Base-by-base conservation (phyloP, 306 rosid species). In the Gastrolobium bilobum region DNA sequence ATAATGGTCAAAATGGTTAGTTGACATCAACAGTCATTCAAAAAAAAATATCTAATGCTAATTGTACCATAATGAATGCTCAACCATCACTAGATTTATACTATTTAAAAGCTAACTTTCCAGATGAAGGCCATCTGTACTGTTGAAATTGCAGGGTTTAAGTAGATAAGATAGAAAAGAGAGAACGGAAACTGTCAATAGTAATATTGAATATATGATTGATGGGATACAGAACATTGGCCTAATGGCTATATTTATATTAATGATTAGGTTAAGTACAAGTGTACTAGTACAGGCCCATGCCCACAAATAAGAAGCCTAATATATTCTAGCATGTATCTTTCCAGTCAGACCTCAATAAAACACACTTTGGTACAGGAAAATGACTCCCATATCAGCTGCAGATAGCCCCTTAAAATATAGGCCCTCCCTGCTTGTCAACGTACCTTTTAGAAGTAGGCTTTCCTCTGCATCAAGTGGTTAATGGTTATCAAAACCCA, bases 1-100 rank as follows among this genome's bases (percentile, higher is more conserved):
- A 74, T 69, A 39, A 63, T 38, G 60, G 66, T 67, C 15, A 83
- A 47, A 83, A 81, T 4, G 78, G 75, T 60, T 78, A 50, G 78
- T 67, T 48, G 31, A 37, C 57, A 54, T 71, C 52, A 29, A 39
- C 26, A 30, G 29, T 11, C 10, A 59, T 78, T 80, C 70, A 66
- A 67, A 60, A 59, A 73, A 56, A 10, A 10, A 44, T 86, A 40
- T 68, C 34, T 5, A 67, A 67, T 50, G 52, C 15, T 67, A 58
- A 15, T 38, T 72, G 75, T 42, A 77, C 44, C 58, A 9, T 38
- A 71, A 71, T 77, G 40, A 73, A 67, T 52, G 60, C 50, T 40
- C 62, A 73, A 29, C 88, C 94, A 14, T 20, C 26, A 20, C 26
- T 20, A 57, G 6, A 3, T 64, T 38, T 37, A 5, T 26, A 53